Conservation (phyloP, 1,139 yeast species). For the Taphrina populina region DNA sequence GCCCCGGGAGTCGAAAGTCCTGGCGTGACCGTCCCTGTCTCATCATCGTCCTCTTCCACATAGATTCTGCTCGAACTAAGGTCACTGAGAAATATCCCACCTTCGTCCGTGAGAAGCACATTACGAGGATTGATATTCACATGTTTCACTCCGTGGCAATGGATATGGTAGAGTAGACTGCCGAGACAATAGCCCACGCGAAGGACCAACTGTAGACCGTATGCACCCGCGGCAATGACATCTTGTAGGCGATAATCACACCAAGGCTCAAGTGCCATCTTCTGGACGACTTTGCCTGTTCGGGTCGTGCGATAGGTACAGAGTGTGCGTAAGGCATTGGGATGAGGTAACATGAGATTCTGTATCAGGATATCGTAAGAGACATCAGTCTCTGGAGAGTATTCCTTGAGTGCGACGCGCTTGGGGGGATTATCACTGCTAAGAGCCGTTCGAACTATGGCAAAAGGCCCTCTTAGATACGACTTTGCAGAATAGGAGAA, state of each 20-base stretch:
- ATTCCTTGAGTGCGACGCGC: constrained; percentile 29
- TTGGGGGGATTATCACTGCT: constrained; percentile 24
- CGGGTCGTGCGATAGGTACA: constrained; percentile 30
- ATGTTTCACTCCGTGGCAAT: constrained; percentile 32
- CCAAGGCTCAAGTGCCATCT: constrained; percentile 34
- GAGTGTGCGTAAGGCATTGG: constrained; percentile 22
- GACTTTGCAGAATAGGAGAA: constrained; percentile 28
- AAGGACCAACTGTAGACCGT: constrained; percentile 24
- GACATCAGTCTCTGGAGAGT: constrained; percentile 30
- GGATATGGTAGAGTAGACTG: constrained; percentile 25
- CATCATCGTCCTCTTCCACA: constrained; percentile 21
- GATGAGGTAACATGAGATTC: constrained; percentile 29
- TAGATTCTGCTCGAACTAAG: constrained; percentile 24
- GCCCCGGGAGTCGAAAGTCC: constrained; percentile 14
- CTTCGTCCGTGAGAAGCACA: constrained; percentile 25
- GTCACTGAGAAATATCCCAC: constrained; percentile 29
- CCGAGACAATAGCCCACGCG: constrained; percentile 32
- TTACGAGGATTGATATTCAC: constrained; percentile 31
- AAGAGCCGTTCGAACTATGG: constrained; percentile 31
- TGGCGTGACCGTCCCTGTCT: constrained; percentile 15
- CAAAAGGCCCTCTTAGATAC: constrained; percentile 28
- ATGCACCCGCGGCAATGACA: constrained; percentile 30
- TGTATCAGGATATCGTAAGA: constrained; percentile 31
- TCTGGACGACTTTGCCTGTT: constrained; percentile 29
- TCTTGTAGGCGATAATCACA: constrained; percentile 30